Conservation (phyloP, 371 early-diverging fungal species). For the Syncephalastrum contaminatum region DNA sequence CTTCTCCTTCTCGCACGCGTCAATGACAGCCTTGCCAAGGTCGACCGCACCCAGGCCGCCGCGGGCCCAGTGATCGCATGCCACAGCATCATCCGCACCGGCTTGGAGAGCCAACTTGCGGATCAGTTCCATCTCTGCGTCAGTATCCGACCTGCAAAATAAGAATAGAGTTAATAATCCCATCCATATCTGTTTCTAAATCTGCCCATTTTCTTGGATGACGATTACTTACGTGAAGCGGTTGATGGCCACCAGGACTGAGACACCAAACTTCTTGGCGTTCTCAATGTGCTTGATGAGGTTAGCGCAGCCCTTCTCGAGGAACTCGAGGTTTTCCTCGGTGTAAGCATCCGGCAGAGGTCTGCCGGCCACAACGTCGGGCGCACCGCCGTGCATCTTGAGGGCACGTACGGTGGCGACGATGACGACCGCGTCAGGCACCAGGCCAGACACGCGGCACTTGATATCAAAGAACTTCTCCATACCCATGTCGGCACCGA, state of each 20-base stretch:
- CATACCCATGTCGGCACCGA: constrained; percentile 99
- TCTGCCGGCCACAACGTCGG: constrained; percentile 92
- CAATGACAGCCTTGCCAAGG: constrained; percentile 82
- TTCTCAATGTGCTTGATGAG: constrained; percentile 89
- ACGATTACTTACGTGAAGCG: constrained; percentile 62
- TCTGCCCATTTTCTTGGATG: background rate
- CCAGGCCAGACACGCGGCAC: constrained; percentile 86
- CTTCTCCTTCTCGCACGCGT: constrained; percentile 64
- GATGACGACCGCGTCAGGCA: constrained; percentile 91
- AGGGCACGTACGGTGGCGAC: constrained; percentile 95
- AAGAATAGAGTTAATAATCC: background rate
- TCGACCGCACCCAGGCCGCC: constrained; percentile 91
- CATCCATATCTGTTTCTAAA: background rate
- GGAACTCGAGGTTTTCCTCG: constrained; percentile 80
- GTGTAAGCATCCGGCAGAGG: constrained; percentile 87
- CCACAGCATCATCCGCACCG: constrained; percentile 86
- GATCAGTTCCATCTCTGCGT: constrained; percentile 85
- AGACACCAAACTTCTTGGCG: constrained; percentile 84
- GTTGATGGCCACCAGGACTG: constrained; percentile 94
- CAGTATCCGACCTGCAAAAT: constrained; percentile 69
- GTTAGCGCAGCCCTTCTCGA: constrained; percentile 84
- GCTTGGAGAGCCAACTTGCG: constrained; percentile 70
- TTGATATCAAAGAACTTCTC: constrained; percentile 99
- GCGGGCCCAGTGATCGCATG: constrained; percentile 89
- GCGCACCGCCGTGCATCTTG: constrained; percentile 98